Evolutionary conservation across 768 basidiomycete genomes (phyloP).

Genomic region (Lentinula detonsa): DNA sequence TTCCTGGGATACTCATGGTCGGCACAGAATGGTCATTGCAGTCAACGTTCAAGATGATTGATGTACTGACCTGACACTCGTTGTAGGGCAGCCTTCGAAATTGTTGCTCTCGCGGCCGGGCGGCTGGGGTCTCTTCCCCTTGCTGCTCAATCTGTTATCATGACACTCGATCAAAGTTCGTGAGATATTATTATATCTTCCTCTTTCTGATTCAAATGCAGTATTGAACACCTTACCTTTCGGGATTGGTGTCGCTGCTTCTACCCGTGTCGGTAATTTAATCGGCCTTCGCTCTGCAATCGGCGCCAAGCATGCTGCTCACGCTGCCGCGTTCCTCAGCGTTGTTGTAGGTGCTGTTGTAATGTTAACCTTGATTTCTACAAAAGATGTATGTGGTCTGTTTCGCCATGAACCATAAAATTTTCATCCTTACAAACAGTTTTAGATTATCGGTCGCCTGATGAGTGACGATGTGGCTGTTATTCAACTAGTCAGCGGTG

Average conservation of each 20-base stretch:
- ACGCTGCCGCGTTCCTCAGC: constrained; percentile 59
- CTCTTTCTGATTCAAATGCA: constrained; percentile 13
- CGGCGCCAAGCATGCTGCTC: constrained; percentile 52
- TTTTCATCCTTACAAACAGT: neutral
- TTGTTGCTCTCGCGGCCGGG: constrained; percentile 74
- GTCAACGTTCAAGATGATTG: neutral
- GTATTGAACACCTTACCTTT: constrained; percentile 74
- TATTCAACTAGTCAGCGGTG: constrained; percentile 51
- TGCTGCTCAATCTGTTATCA: constrained; percentile 73
- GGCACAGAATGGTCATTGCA: constrained; percentile 70
- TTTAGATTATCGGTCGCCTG: constrained; percentile 57
- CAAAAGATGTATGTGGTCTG: constrained; percentile 42
- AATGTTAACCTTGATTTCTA: constrained; percentile 52
- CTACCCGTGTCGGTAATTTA: constrained; percentile 66
- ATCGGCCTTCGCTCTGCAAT: constrained; percentile 51
- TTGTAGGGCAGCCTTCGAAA: constrained; percentile 73
- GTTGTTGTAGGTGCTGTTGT: constrained; percentile 52
- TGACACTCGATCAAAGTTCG: constrained; percentile 74
- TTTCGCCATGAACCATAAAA: neutral
- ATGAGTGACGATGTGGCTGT: constrained; percentile 63
- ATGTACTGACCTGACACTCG: neutral
- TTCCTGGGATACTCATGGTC: constrained; percentile 78
- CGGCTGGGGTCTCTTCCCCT: constrained; percentile 60
- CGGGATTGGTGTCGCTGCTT: constrained; percentile 70
- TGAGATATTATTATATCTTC: neutral